phyloP scores from a whole-genome alignment of 176 grass and related monocot species.

The maize (Zea mays) region DNA sequence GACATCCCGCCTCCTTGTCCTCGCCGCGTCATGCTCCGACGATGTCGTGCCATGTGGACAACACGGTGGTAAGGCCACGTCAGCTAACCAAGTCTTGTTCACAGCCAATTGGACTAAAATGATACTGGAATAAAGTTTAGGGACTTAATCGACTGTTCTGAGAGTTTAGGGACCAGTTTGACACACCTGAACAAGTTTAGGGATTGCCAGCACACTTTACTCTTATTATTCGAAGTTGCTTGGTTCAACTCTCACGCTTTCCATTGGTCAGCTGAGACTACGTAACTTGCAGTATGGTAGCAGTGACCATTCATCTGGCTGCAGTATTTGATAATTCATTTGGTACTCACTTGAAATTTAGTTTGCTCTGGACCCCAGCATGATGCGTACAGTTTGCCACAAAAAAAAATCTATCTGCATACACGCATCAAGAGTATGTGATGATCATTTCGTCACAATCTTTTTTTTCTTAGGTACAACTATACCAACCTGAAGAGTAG shows the following conservation, averaged over 20 bases:
- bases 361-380: neutral
- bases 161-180: no score
- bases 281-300: slow-evolving; percentile 17
- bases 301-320: slow-evolving; percentile 12
- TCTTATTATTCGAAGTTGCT: neutral
- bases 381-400: neutral
- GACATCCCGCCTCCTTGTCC: no score
- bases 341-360: slow-evolving; percentile 8
- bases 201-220: no score
- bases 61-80: no score
- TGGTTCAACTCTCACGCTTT: neutral
- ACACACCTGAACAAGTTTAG: no score
- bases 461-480: neutral
- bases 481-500: slow-evolving; percentile 11
- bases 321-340: neutral
- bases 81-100: no score
- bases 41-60: no score
- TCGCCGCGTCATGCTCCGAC: no score
- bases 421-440: neutral
- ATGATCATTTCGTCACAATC: neutral
- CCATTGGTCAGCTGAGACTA: neutral
- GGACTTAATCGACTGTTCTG: no score
- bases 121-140: no score
- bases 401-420: neutral
- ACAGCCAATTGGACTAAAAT: no score